These are phyloP conservation scores for Euryodendron excelsum DNA, from an alignment of 148 eudicot genomes.

Conservation along the genomic window DNA sequence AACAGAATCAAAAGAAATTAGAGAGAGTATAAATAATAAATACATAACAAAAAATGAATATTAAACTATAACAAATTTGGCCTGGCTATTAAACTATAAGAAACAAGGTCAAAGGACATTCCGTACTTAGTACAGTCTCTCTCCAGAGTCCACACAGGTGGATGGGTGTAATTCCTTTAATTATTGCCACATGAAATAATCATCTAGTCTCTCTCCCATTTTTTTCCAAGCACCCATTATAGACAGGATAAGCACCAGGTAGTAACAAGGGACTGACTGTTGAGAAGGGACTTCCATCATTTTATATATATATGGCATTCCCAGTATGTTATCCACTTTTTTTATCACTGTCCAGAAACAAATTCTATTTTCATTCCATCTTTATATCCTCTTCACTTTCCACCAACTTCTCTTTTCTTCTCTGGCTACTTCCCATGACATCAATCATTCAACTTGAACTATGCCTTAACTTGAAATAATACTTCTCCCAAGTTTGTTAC, in stretches of 20 bases:
- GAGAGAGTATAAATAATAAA: not conserved
- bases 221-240: conserved; percentile 5
- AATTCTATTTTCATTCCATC: too few species aligned
- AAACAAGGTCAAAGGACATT: conserved; percentile 8
- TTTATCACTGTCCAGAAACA: too few species aligned
- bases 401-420: too few species aligned
- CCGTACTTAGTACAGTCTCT: not conserved
- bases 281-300: not conserved
- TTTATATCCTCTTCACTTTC: too few species aligned
- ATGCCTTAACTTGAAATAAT: too few species aligned
- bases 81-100: not conserved
- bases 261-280: not conserved
- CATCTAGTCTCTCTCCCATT: too few species aligned
- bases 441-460: too few species aligned
- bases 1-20: conserved; percentile 7
- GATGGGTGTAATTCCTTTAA: not conserved
- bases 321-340: too few species aligned
- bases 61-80: not conserved
- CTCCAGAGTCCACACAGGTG: not conserved
- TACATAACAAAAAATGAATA: not conserved
- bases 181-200: not conserved
- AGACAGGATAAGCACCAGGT: not conserved
- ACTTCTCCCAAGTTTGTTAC: too few species aligned
- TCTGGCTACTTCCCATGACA: too few species aligned
- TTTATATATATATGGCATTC: too few species aligned